Evolutionary conservation across 257 asterid genomes (phyloP).

Genomic region (Petunia secreta): DNA sequence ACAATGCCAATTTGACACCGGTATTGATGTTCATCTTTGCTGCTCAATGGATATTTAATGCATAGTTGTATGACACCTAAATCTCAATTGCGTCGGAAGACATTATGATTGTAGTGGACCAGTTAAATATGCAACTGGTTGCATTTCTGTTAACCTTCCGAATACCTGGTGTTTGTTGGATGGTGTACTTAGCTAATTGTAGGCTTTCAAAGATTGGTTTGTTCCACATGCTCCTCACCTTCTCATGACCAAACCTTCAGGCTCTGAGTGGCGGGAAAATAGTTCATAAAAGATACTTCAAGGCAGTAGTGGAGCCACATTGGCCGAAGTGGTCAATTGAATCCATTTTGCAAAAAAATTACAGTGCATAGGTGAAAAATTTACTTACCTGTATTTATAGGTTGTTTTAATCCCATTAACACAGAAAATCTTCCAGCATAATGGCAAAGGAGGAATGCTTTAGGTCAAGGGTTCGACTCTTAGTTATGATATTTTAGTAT

Average conservation of each 20-base stretch:
- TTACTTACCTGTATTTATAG: neutral
- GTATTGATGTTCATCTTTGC: slow-evolving; percentile 7
- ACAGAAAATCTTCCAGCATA: neutral
- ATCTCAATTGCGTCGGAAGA: slow-evolving; percentile 15
- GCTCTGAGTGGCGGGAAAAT: neutral
- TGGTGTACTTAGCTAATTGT: too few species aligned
- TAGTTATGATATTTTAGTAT: neutral
- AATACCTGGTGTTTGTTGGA: too few species aligned
- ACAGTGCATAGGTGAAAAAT: neutral
- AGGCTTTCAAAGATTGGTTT: too few species aligned
- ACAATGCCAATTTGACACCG: slow-evolving; percentile 17
- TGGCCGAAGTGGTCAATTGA: neutral
- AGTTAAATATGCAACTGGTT: neutral
- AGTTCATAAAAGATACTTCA: neutral
- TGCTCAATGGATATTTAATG: slow-evolving; percentile 16
- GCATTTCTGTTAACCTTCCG: neutral
- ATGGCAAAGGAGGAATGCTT: neutral
- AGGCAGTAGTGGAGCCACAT: neutral
- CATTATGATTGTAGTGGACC: neutral
- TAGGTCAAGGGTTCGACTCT: neutral
- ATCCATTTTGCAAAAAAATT: neutral
- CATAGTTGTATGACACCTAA: neutral
- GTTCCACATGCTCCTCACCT: neutral
- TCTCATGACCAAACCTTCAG: neutral
- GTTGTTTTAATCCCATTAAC: neutral